Base-by-base conservation (phyloP, 2,329 filamentous ascomycete species). In the Dactylellina cionopaga region DNA sequence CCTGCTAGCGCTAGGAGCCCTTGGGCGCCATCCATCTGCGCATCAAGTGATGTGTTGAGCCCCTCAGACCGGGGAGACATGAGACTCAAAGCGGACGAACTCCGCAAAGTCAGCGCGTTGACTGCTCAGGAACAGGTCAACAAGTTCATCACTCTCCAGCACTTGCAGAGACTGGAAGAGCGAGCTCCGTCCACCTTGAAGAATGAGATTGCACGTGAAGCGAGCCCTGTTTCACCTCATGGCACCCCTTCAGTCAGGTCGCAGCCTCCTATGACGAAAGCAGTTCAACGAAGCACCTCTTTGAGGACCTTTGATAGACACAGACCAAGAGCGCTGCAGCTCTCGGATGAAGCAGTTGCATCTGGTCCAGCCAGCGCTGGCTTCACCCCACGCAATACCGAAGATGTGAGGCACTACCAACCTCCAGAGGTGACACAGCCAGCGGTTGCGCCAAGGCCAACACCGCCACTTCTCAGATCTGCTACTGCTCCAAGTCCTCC, bases 81-180 rank as follows among this genome's bases (percentile, higher is more conserved):
- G 44, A 82, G 81, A 17, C 85, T 97, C 35, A 89, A 92, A 77
- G 89, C 92, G 79, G 87, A 89, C 51, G 85, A 85, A 41, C 87
- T 96, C 13, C 87, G 88, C 66, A 87, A 85, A 74, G 79, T 96
- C 29, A 85, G 90, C 78, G 83, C 84, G 15, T 86, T 90, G 58
- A 92, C 97, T 78, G 91, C 93, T 4, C 93, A 96, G 80, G 93
- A 97, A 81, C 96, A 94, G 76, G 92, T 98, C 33, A 89, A 91
- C 78, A 92, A 96, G 75, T 98, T 96, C 81, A 85, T 98, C 58
- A 87, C 87, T 78, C 93, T 96, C 79, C 94, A 98, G 79, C 89
- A 90, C 79, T 79, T 87, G 68, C 82, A 85, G 52, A 84, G 86
- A 35, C 60, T 77, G 27, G 76, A 77, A 35, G 76, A 77, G 56